Evolutionary conservation across 2,329 filamentous ascomycete species (phyloP).

Genomic region (Trichophyton mentagrophytes): DNA sequence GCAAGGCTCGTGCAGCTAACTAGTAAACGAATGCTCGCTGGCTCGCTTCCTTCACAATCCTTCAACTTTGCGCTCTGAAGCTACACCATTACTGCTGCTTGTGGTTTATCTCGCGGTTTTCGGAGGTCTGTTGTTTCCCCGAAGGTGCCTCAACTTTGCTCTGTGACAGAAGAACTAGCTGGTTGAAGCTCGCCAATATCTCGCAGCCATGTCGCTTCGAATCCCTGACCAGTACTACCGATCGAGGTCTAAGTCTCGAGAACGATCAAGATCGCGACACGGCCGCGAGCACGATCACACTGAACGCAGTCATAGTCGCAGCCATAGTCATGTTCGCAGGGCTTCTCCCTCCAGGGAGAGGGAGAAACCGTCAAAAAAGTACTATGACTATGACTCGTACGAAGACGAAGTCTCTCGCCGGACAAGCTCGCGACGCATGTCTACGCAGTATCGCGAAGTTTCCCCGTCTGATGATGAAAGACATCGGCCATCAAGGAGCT

Average conservation of each 20-base stretch:
- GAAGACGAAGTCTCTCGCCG: constrained; percentile 16
- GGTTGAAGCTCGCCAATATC: background rate
- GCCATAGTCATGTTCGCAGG: constrained; percentile 20
- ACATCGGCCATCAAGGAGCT: constrained; percentile 13
- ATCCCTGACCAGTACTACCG: constrained; percentile 14
- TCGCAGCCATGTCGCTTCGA: constrained; percentile 21
- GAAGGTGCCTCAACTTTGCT: background rate
- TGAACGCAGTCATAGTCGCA: constrained; percentile 22
- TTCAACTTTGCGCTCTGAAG: background rate
- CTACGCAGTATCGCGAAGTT: constrained; percentile 20
- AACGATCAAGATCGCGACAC: constrained; percentile 6
- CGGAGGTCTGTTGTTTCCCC: too few relatives aligned
- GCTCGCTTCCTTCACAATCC: background rate
- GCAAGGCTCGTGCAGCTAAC: background rate
- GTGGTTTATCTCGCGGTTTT: too few relatives aligned
- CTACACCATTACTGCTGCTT: background rate
- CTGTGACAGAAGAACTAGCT: background rate
- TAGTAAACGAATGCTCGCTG: background rate
- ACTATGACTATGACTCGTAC: constrained; percentile 20
- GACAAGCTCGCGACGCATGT: constrained; percentile 5
- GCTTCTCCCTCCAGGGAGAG: constrained; percentile 17
- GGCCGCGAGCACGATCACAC: background rate
- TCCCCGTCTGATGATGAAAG: constrained; percentile 16
- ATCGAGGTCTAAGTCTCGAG: constrained; percentile 4
- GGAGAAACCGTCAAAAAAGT: constrained; percentile 15